A percentile compares a stretch with the other conserved stretches of the same genome.
Conservation (phyloP, 306 rosid genomes). For the Malus asiatica region DNA sequence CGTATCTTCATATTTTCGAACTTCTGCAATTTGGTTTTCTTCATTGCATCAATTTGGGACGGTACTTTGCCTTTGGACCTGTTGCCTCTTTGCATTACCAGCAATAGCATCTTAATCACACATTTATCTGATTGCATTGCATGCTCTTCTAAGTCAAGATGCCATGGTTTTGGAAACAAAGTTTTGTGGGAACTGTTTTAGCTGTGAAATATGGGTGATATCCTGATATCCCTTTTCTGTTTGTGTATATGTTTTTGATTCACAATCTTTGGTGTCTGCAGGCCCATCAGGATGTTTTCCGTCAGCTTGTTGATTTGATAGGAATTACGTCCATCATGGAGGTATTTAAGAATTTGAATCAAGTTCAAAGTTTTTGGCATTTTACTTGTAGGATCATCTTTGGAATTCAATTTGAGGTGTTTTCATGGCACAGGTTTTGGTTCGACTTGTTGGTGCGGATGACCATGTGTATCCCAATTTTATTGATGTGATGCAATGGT, state of each 20-base stretch:
- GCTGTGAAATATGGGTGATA: not conserved
- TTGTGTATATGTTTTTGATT: conserved; percentile 17
- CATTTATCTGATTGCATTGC: not conserved
- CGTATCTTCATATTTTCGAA: conserved; percentile 1
- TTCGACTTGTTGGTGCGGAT: conserved; percentile 88
- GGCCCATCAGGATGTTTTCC: conserved; percentile 91
- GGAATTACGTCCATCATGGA: conserved; percentile 99
- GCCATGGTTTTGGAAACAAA: not conserved
- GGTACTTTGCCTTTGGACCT: not conserved
- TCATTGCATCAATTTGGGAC: not conserved
- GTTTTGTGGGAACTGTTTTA: not conserved
- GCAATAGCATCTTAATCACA: not conserved
- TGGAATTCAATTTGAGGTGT: conserved; percentile 23
- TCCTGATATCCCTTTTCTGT: not conserved
- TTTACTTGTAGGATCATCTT: not conserved
- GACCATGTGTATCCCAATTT: conserved; percentile 93
- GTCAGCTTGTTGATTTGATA: conserved; percentile 88
- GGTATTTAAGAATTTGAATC: conserved; percentile 33
- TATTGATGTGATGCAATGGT: conserved; percentile 94
- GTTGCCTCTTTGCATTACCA: not conserved
- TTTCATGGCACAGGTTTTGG: conserved; percentile 66
- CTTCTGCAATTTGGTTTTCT: not conserved
- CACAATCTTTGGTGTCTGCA: conserved; percentile 23
- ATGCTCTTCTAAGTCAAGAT: not conserved
- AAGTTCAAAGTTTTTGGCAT: not conserved